Base-by-base conservation (phyloP, 2,329 filamentous ascomycete genomes). In the Graphilbum sp. region DNA sequence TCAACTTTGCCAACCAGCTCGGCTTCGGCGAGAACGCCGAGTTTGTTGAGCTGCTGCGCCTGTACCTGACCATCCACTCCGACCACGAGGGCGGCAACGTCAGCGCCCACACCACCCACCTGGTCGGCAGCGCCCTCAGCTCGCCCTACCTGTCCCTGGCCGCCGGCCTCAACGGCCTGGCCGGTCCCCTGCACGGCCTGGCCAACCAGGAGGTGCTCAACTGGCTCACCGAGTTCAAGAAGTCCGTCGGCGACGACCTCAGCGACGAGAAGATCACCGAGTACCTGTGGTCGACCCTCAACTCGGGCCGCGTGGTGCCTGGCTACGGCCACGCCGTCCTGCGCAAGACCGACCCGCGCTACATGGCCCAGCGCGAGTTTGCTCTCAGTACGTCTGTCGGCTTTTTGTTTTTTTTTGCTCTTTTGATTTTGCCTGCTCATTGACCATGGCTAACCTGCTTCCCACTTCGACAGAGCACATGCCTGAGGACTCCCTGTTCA, bases 11-110 rank as follows among this genome's bases (percentile, higher is more conserved):
- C 66, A 96, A 96, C 78, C 86, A 94, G 77, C 85, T 98, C 53
- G 90, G 90, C 55, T 98, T 90, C 61, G 82, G 82, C 53, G 76
- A 80, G 55, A 96, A 98, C 77, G 70, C 75, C 54, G 88, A 96
- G 72, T 98, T 98, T 54, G 69, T 98, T 60, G 90, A 98, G 78
- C 72, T 98, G 53, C 84, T 98, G 79, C 85, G 90, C 64, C 75
- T 98, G 50, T 98, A 98, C 77, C 76, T 98, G 56, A 96, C 90
- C 67, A 98, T 98, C 66, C 90, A 98, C 82, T 88, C 90, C 46
- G 90, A 98, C 65, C 90, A 98, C 74, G 90, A 98, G 75, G 90
- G 90, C 69, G 90, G 90, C 52, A 98, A 98, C 66, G 90, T 98
- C 66, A 85, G 76, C 61, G 90, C 90, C 50, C 90, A 98, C 76